Percentiles rank a stretch among this genome's conserved stretches.
Conservation (phyloP, 2,329 filamentous ascomycete genomes). For the Sporothrix humicola region DNA sequence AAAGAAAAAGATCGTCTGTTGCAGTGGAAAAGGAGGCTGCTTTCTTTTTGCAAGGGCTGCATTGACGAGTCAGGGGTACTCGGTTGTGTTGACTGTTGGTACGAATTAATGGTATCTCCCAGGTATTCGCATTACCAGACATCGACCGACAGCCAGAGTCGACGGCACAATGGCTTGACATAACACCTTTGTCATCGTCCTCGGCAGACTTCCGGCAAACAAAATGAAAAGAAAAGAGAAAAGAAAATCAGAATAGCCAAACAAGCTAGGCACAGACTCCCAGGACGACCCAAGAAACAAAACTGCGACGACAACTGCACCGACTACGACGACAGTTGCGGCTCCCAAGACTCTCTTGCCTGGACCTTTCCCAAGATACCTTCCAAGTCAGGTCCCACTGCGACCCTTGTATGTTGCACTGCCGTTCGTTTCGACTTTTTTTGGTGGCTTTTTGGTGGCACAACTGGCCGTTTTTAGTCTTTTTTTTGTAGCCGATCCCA, state of each 20-base stretch:
- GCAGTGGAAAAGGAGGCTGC: conserved; percentile 16
- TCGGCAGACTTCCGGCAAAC: not conserved
- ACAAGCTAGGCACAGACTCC: too few relatives aligned
- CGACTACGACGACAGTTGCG: too few relatives aligned
- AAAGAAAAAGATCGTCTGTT: not conserved
- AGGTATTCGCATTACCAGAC: not conserved
- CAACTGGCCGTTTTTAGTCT: too few relatives aligned
- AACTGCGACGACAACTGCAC: too few relatives aligned
- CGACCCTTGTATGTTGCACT: conserved; percentile 10
- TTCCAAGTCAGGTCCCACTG: not conserved
- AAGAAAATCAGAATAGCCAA: too few relatives aligned
- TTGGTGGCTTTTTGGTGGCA: too few relatives aligned
- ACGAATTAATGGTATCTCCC: too few relatives aligned
- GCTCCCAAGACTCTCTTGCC: not conserved
- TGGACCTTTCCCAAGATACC: too few relatives aligned
- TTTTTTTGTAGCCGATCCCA: too few relatives aligned
- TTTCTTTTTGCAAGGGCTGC: conserved; percentile 14
- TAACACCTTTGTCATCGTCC: not conserved
- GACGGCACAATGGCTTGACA: not conserved
- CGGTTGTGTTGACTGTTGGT: not conserved
- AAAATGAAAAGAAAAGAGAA: not conserved
- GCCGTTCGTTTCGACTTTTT: not conserved
- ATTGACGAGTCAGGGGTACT: conserved; percentile 12
- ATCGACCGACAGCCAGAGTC: not conserved
- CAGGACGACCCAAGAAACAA: too few relatives aligned